Evolutionary conservation across 1,284 basidiomycete species (phyloP), one percentile per base, ranked within the genome.

Genomic region (Ustilago loliicola): DNA sequence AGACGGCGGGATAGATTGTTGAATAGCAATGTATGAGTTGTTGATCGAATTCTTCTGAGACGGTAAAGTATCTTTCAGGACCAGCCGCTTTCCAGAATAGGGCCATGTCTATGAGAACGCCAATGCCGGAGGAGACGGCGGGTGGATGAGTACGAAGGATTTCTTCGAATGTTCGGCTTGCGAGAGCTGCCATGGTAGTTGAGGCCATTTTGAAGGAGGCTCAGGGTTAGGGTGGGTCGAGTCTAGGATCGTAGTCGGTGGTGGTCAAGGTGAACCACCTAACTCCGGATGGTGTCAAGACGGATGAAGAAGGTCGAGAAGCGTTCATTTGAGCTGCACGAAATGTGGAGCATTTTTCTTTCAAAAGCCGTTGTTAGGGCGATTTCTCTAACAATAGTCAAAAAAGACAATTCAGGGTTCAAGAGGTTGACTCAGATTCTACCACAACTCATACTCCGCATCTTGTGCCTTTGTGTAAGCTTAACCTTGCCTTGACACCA

Each of bases 11-110:
- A 25, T 76, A 76, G 54, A 69, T 60, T 21, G 25, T 23, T 1
- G 58, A 63, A 36, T 76, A 76, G 40, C 73, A 55, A 3, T 54
- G 21, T 15, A 63, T 19, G 19, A 76, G 62, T 45, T 76, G 73
- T 2, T 54, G 19, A 32, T 76, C 73, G 15, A 76, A 76, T 34
- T 66, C 68, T 27, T 67, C 60, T 11, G 59, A 63, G 5, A 19
- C n/a, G 7, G 63, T 21, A 30, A 76, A 76, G 47, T 76, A 67
- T 1, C 73, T 60, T 13, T 64, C 45, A 2, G 67, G 73, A n/a
- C 73, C 73, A 11, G 73, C 73, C 10, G 73, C 73, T 51, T 36
- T 67, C 73, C 73, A 71, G 54, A 76, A 71, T 30, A 40, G 7
- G 7, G 64, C 59, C 67, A 76, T 71, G 61, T 76, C 73, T 42